Evolutionary conservation across 805 yeast species (phyloP), one percentile per base, ranked within the genome.

Genomic region (Brettanomyces sp.): DNA sequence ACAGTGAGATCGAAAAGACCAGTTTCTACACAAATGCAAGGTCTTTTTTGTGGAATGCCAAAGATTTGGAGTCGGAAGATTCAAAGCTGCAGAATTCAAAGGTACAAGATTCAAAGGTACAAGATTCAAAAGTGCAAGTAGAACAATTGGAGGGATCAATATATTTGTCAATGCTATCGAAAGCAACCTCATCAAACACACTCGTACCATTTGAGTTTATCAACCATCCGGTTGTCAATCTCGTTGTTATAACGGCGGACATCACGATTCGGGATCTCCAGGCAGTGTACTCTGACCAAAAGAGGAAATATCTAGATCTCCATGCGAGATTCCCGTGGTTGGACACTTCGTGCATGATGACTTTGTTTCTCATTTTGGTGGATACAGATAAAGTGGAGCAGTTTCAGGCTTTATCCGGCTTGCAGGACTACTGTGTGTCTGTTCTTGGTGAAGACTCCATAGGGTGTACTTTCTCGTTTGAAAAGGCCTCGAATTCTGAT

Each of bases 141-240:
- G 32, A 28, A 9, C 9, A 28, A 9, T 42, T 75, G 37, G 70
- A 68, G 44, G 69, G 69, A 45, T 69, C 77, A 4, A 63, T 81
- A 8, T 86, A 82, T 57, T 65, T 77, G 49, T 75, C 73, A 44
- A 71, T 79, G 51, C 71, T 84, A 52, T 71, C 80, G 30, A 74
- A 78, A 51, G 56, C 84, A 38, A 66, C 84, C 6, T 72, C 87
- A 3, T 70, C 83, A 11, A 72, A 77, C 12, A 72, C 73, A 6
- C 64, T 85, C 7, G 78, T 86, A 2, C 80, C 91, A 2, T 87
- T 85, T 58, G 97, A 91, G 61, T 81, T 88, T 4, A 80, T 89
- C 60, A 81, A 85, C 52, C 96, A 90, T 58, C 97, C 97, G 0
- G 76, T 88, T 2, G 74, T 86, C 3, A 84, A 89, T 38, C 59